Evolutionary conservation across 305 asterid species (phyloP).

Genomic region (Withania somnifera): DNA sequence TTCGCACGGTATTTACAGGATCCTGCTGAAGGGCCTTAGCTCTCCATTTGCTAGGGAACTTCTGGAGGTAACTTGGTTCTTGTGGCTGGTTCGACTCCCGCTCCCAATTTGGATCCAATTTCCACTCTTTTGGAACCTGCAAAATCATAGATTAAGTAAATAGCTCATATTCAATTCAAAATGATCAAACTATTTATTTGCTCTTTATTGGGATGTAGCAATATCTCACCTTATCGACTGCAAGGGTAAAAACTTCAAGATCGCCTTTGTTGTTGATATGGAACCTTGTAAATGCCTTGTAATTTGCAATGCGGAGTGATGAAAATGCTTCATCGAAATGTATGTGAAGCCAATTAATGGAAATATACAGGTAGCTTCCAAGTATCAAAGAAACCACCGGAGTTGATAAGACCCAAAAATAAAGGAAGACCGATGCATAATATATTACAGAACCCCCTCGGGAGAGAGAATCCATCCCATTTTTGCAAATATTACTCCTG

Average conservation of each 20-base stretch:
- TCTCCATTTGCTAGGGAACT: constrained; percentile 84
- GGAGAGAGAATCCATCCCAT: constrained; percentile 73
- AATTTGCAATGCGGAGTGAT: constrained; percentile 91
- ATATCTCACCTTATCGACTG: constrained; percentile 78
- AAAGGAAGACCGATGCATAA: constrained; percentile 92
- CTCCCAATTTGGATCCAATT: constrained; percentile 85
- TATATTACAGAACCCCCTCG: constrained; percentile 76
- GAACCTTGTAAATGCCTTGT: constrained; percentile 90
- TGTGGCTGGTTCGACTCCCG: constrained; percentile 49
- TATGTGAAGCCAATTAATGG: constrained; percentile 95
- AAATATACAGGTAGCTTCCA: constrained; percentile 92
- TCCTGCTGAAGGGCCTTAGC: constrained; percentile 59
- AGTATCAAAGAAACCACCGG: constrained; percentile 88
- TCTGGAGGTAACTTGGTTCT: constrained; percentile 47
- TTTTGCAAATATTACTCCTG: constrained; percentile 73
- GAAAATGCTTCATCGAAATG: constrained; percentile 99
- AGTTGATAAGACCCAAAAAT: constrained; percentile 96
- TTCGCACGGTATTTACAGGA: constrained; percentile 60
- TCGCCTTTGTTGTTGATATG: constrained; percentile 63
- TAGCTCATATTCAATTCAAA: neutral
- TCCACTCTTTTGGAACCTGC: constrained; percentile 97
- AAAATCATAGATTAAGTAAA: constrained; percentile 2
- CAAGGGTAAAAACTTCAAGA: constrained; percentile 92
- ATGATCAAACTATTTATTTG: no score
- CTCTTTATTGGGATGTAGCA: neutral